Conservation (phyloP, 345 rosid species). For the Pseudoturritis turrita region DNA sequence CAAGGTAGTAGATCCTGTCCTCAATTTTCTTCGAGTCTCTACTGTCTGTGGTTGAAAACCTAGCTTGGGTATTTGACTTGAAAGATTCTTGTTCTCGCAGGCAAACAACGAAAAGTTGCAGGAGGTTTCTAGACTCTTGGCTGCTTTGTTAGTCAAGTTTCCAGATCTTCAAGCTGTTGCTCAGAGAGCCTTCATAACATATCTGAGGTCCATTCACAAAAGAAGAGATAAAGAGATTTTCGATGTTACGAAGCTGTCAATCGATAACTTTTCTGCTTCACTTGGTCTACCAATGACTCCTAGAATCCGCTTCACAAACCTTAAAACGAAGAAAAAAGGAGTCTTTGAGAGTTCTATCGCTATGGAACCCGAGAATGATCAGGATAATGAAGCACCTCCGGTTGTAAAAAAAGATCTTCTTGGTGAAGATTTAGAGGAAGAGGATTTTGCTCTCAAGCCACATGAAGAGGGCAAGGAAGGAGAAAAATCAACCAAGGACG, state of each 20-base stretch:
- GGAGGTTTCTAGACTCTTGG: conserved; percentile 60
- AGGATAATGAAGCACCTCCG: conserved; percentile 14
- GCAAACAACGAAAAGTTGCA: conserved; percentile 60
- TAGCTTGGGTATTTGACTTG: not conserved
- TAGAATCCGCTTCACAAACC: conserved; percentile 55
- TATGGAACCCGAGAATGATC: conserved; percentile 33
- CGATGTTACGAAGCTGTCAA: conserved; percentile 62
- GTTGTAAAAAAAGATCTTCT: conserved; percentile 34
- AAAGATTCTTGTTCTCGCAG: conserved; percentile 36
- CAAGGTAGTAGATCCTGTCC: conserved; percentile 55
- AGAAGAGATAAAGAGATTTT: conserved; percentile 88
- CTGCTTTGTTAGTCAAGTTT: conserved; percentile 68
- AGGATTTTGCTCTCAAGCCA: conserved; percentile 38
- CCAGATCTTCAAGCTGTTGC: conserved; percentile 67
- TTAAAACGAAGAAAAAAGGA: conserved; percentile 40
- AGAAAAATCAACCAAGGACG: conserved; percentile 33
- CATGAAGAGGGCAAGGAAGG: conserved; percentile 33
- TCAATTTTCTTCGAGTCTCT: not conserved
- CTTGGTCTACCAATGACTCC: conserved; percentile 93
- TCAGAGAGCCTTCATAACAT: conserved; percentile 77
- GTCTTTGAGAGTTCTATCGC: conserved; percentile 30
- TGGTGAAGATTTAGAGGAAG: conserved; percentile 39
- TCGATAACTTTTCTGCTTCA: conserved; percentile 82
- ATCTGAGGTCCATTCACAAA: conserved; percentile 71
- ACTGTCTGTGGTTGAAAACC: not conserved